Evolutionary conservation across 192 early-diverging fungal species (phyloP).

Genomic region (Kappamyces sp.): DNA sequence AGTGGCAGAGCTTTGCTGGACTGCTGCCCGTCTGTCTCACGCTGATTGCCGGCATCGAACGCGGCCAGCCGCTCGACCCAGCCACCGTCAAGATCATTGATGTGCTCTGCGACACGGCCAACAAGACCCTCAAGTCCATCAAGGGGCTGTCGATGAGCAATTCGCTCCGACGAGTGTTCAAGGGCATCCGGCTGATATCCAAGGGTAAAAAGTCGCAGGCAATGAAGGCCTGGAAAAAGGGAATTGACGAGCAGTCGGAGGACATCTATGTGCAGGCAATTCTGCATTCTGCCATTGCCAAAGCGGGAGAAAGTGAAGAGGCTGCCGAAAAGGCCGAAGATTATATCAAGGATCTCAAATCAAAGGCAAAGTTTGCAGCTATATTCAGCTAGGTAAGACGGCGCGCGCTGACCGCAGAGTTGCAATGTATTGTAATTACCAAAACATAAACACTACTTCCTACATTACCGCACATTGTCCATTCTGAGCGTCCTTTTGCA

Average conservation of each 20-base stretch:
- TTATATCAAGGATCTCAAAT: conserved; percentile 7
- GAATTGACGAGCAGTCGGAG: conserved; percentile 11
- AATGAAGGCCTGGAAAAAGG: conserved; percentile 11
- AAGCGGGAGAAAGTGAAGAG: conserved; percentile 9
- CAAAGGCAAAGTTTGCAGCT: conserved; percentile 4
- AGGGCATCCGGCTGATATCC: conserved; percentile 15
- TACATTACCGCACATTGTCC: conserved; percentile 14
- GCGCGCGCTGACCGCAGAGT: too few relatives aligned
- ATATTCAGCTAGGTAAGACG: not conserved
- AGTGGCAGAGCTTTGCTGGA: conserved; percentile 6
- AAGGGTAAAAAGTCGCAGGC: conserved; percentile 7
- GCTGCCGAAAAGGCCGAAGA: conserved; percentile 10
- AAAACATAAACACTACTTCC: not conserved
- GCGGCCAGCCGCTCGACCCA: not conserved
- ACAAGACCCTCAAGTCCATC: conserved; percentile 13
- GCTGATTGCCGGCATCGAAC: not conserved
- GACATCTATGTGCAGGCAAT: conserved; percentile 6
- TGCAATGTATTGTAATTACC: too few relatives aligned
- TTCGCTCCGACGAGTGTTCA: conserved; percentile 17
- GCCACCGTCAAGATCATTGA: conserved; percentile 2
- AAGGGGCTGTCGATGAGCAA: conserved; percentile 6
- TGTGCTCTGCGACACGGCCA: conserved; percentile 1
- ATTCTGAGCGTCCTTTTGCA: conserved; percentile 3
- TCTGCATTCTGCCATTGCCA: not conserved
- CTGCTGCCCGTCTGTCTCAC: conserved; percentile 1